A percentile compares a stretch with the other conserved stretches of the same genome.
These are phyloP conservation scores for Cocos nucifera DNA, from an alignment of 176 grass and related monocot species.

Conservation along the genomic window DNA sequence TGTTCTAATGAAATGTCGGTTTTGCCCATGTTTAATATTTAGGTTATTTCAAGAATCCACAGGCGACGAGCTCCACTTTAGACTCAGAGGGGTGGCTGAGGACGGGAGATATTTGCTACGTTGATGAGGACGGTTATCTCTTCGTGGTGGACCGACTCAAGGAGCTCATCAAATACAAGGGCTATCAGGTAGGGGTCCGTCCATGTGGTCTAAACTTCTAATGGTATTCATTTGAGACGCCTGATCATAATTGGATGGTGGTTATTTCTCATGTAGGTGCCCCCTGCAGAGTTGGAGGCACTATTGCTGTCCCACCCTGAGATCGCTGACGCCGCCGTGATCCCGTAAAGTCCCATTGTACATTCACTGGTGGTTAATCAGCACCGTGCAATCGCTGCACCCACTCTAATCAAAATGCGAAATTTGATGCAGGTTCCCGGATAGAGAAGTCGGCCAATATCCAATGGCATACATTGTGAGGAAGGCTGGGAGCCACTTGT, in stretches of 20 bases:
- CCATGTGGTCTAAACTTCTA: neutral
- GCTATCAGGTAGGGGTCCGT: no score
- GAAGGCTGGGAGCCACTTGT: no score
- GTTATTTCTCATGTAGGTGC: conserved; percentile 35
- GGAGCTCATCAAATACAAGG: conserved; percentile 93
- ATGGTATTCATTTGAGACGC: no score
- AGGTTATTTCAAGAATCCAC: no score
- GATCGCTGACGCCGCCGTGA: conserved; percentile 46
- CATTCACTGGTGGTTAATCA: no score
- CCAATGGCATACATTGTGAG: no score
- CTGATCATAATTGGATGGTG: neutral
- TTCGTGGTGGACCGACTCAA: conserved; percentile 92
- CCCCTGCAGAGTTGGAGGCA: conserved; percentile 79
- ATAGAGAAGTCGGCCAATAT: no score
- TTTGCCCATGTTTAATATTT: no score
- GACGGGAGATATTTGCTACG: conserved; percentile 92
- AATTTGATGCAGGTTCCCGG: no score
- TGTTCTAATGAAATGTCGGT: no score
- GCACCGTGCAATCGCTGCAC: no score
- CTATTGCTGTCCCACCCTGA: conserved; percentile 66
- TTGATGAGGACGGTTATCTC: conserved; percentile 89
- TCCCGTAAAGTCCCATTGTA: conserved; percentile 25
- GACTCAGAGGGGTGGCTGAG: conserved; percentile 71
- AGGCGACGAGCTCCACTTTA: conserved; percentile 14
- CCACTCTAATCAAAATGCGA: no score